Base-by-base conservation (phyloP, 202 grass and related monocot species). In the Zoysia matrella region DNA sequence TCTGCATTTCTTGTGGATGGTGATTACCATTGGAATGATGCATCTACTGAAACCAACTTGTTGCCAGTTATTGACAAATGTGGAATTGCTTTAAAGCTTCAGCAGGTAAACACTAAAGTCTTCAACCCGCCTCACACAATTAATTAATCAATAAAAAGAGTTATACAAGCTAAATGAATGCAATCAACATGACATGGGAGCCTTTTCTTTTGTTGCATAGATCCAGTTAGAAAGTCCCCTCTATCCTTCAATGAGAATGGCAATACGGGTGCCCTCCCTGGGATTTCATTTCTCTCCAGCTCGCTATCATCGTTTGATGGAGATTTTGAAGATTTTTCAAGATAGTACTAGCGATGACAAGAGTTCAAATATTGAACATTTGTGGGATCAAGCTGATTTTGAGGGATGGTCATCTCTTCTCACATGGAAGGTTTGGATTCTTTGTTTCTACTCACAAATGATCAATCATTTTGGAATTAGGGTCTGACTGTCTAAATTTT, bases 201-300 rank as follows among this genome's bases (percentile, higher is more conserved):
- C 2, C 36, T 82, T 83, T 88, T n/a, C 52, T 73, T 74, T 39
- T 57, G 7, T 81, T 60, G 7, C 65, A 48, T 82, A 98, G 95
- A 98, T 94, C 18, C 92, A 98, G 82, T 86, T 86, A 65, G 95
- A 98, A 87, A 94, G 82, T 86, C 90, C 92, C 82, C 75, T 77
- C 7, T 93, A 94, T 82, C 95, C 95, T 73, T 94, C 92, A 50
- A 94, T 88, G 77, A 94, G 95, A 86, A 78, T 98, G 73, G 95
- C 95, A 49, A 66, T 98, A 58, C 90, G 92, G 61, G 90, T 98
- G 70, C 95, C 95, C 67, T 98, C 95, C 64, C 83, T 98, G 73
- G 95, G 92, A 14, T 98, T 98, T 76, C 92, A 98, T 86, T 98
- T 98, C 71, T 98, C 95, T 64, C 95, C 95, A 16, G 95, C 95